Evolutionary conservation across 495 filamentous ascomycete genomes (phyloP).

Genomic region (Bombardia bombarda): DNA sequence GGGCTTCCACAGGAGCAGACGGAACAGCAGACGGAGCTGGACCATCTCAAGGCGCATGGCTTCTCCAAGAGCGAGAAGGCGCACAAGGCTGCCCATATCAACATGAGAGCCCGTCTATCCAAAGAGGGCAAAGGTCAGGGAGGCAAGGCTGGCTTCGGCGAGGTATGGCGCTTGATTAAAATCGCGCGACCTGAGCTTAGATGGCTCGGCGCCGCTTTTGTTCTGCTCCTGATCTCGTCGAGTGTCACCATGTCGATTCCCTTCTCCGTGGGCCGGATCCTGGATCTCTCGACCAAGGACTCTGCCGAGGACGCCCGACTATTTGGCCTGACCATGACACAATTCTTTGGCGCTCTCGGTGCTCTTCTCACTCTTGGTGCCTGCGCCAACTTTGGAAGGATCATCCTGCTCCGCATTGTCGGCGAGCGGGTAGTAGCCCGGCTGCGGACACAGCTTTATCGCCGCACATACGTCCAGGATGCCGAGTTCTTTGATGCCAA

Average conservation of each 20-base stretch:
- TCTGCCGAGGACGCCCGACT: conserved; percentile 24
- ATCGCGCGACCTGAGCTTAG: conserved; percentile 80
- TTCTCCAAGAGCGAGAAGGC: conserved; percentile 58
- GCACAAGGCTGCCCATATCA: conserved; percentile 78
- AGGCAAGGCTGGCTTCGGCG: conserved; percentile 58
- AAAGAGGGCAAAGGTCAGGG: conserved; percentile 68
- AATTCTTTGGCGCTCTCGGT: conserved; percentile 34
- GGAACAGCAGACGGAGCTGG: conserved; percentile 12
- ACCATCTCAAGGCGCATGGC: conserved; percentile 21
- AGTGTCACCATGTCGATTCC: conserved; percentile 90
- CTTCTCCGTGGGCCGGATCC: conserved; percentile 89
- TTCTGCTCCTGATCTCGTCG: conserved; percentile 79
- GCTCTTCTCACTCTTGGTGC: conserved; percentile 25
- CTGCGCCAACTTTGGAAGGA: conserved; percentile 84
- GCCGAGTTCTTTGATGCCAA: conserved; percentile 99
- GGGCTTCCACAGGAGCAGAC: conserved; percentile 6
- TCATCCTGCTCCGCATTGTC: conserved; percentile 89
- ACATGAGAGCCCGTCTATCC: conserved; percentile 75
- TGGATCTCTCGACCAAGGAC: conserved; percentile 54
- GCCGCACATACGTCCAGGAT: conserved; percentile 85
- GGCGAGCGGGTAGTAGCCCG: conserved; percentile 90
- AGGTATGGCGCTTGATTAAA: conserved; percentile 80
- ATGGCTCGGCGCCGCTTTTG: conserved; percentile 71
- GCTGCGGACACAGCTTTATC: conserved; percentile 81
- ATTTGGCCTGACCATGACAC: conserved; percentile 24